Conservation (phyloP, 1,139 yeast species). For the Groenewaldozyma sp. region DNA sequence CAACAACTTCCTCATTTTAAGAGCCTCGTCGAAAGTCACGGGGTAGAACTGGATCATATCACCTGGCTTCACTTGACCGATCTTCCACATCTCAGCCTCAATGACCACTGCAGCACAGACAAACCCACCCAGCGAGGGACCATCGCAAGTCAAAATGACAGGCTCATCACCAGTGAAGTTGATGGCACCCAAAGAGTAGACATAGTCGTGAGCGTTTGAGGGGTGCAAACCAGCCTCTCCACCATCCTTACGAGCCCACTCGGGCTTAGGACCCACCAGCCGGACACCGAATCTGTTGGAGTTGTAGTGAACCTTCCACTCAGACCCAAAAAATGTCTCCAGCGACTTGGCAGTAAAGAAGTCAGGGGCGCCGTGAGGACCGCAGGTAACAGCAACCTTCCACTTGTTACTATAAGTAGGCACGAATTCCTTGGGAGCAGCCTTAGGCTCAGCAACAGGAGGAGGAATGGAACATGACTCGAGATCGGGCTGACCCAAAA, state of each 20-base stretch:
- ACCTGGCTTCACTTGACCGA: slow-evolving; percentile 96
- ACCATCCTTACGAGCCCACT: slow-evolving; percentile 96
- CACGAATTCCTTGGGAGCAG: slow-evolving; percentile 48
- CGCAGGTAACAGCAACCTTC: slow-evolving; percentile 89
- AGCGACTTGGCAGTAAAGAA: slow-evolving; percentile 75
- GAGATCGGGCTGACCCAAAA: slow-evolving; percentile 68
- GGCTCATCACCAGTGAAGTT: slow-evolving; percentile 99
- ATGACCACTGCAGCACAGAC: slow-evolving; percentile 95
- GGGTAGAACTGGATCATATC: slow-evolving; percentile 71
- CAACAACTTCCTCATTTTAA: slow-evolving; percentile 50
- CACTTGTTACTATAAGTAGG: slow-evolving; percentile 55
- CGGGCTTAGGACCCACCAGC: slow-evolving; percentile 89
- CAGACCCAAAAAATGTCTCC: slow-evolving; percentile 58
- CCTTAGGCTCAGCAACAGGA: slow-evolving; percentile 55
- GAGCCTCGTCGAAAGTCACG: slow-evolving; percentile 58
- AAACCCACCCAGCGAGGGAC: slow-evolving; percentile 95
- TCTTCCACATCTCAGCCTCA: slow-evolving; percentile 96
- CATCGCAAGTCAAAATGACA: slow-evolving; percentile 91
- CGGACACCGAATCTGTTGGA: slow-evolving; percentile 95
- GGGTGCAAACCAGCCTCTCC: slow-evolving; percentile 98
- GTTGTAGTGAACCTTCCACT: slow-evolving; percentile 95
- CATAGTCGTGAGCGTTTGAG: slow-evolving; percentile 95
- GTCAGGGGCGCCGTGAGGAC: slow-evolving; percentile 97
- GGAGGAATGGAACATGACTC: slow-evolving; percentile 61
- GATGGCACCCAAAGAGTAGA: slow-evolving; percentile 90